These are phyloP conservation scores for Globisporangium spinosum DNA, from an alignment of 352 stramenopile species.

Conservation along the genomic window DNA sequence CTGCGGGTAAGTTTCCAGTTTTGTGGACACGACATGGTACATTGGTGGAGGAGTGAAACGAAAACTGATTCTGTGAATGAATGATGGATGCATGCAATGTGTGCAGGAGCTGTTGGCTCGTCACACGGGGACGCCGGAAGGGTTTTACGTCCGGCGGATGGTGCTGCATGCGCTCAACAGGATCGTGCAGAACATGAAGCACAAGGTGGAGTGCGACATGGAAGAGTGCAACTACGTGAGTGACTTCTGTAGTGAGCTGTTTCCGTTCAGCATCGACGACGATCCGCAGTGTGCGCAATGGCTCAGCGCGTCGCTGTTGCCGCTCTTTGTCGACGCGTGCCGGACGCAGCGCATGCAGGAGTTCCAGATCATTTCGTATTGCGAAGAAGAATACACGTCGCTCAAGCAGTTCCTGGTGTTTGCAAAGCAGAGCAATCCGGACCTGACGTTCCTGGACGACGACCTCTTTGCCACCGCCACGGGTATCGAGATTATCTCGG, in stretches of 20 bases:
- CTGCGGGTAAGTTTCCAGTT: constrained; percentile 27
- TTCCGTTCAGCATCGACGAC: constrained; percentile 57
- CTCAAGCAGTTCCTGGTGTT: constrained; percentile 69
- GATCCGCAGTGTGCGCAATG: constrained; percentile 75
- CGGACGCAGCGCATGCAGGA: constrained; percentile 50
- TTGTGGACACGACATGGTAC: neutral
- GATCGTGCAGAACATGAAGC: constrained; percentile 73
- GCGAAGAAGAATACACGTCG: constrained; percentile 66
- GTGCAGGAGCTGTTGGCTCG: constrained; percentile 31
- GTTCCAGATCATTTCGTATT: constrained; percentile 55
- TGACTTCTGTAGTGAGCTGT: constrained; percentile 59
- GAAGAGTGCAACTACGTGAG: constrained; percentile 63
- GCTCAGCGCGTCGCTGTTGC: constrained; percentile 60
- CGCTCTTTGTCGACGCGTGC: constrained; percentile 69
- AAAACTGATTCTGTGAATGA: neutral
- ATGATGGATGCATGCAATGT: neutral
- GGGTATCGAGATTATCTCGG: constrained; percentile 75
- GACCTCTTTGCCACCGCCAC: constrained; percentile 61
- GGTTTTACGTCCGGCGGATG: constrained; percentile 65
- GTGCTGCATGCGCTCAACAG: constrained; percentile 72
- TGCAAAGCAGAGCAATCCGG: constrained; percentile 55
- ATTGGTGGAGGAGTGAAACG: neutral
- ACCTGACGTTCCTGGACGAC: constrained; percentile 68
- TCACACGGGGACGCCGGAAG: constrained; percentile 22
- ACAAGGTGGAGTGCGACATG: constrained; percentile 59